phyloP scores from a whole-genome alignment of 2,329 filamentous ascomycete genomes.

The Calcarisporium arbuscula region DNA sequence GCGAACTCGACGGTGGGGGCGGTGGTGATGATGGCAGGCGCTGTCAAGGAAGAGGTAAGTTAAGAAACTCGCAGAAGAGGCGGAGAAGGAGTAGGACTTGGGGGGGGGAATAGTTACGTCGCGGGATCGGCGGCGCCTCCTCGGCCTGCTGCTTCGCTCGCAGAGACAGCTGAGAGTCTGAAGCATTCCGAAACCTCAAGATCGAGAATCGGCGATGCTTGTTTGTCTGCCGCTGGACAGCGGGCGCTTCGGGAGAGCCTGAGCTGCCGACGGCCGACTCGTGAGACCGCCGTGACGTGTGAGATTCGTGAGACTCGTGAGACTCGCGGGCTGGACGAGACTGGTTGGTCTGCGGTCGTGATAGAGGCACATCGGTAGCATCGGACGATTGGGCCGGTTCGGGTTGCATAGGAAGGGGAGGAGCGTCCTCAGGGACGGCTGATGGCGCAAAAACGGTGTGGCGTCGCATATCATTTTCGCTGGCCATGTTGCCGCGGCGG shows the following conservation, averaged over 20 bases:
- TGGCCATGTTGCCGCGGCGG: slow-evolving; percentile 53
- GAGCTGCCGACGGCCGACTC: slow-evolving; percentile 26
- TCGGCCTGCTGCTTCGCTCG: slow-evolving; percentile 64
- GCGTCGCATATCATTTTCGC: slow-evolving; percentile 53
- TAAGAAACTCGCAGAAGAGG: slow-evolving; percentile 3
- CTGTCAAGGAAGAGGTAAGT: slow-evolving; percentile 26
- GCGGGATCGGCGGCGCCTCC: slow-evolving; percentile 51
- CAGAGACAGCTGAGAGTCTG: slow-evolving; percentile 79
- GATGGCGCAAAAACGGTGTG: slow-evolving; percentile 33
- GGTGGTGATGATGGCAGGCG: slow-evolving; percentile 80
- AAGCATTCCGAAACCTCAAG: slow-evolving; percentile 84
- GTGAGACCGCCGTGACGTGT: slow-evolving; percentile 9
- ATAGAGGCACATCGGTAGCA: slow-evolving; percentile 11
- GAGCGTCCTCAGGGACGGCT: slow-evolving; percentile 20
- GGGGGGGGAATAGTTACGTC: slow-evolving; percentile 37
- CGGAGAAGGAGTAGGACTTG: slow-evolving; percentile 4
- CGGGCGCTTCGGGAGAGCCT: slow-evolving; percentile 32
- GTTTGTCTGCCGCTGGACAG: slow-evolving; percentile 46
- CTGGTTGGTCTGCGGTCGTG: slow-evolving; percentile 16
- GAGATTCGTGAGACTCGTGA: too few species aligned
- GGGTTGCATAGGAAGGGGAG: slow-evolving; percentile 8
- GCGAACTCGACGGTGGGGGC: slow-evolving; percentile 67
- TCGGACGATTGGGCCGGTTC: slow-evolving; percentile 5
- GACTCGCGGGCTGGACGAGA: too few species aligned
- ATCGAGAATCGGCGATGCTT: slow-evolving; percentile 61